phyloP scores from a whole-genome alignment of 2,329 filamentous ascomycete species.

The Stagonosporopsis chrysanthemi region DNA sequence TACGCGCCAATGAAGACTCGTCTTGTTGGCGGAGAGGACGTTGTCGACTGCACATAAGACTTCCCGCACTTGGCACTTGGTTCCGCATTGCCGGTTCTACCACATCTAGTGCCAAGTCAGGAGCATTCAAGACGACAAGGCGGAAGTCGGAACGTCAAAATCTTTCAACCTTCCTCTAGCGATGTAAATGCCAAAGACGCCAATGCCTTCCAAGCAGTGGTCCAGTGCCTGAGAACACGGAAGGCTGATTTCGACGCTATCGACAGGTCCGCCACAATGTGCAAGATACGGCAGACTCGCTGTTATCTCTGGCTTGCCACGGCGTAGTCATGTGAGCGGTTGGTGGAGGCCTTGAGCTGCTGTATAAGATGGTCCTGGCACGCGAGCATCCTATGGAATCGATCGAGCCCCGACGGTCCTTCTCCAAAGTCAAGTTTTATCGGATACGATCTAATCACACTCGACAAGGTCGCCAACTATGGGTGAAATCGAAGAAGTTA shows the following conservation, averaged over 20 bases:
- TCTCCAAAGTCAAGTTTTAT: not conserved
- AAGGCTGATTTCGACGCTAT: constrained; percentile 10
- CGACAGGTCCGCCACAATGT: constrained; percentile 9
- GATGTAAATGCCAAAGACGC: constrained; percentile 29
- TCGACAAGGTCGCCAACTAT: constrained; percentile 11
- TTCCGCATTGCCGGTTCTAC: constrained; percentile 20
- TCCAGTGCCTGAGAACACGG: not conserved
- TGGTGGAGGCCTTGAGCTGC: constrained; percentile 10
- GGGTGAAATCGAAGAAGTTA: constrained; percentile 29
- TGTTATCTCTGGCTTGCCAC: constrained; percentile 34
- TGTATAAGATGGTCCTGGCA: constrained; percentile 28
- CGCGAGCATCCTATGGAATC: constrained; percentile 6
- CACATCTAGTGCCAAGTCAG: constrained; percentile 2
- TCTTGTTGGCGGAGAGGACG: not conserved
- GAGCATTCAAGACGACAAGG: constrained; percentile 22
- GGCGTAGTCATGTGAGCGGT: constrained; percentile 8
- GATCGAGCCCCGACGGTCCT: constrained; percentile 3
- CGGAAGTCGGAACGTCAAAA: constrained; percentile 31
- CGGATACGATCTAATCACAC: not conserved
- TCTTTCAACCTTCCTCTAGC: constrained; percentile 31
- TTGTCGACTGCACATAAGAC: constrained; percentile 3
- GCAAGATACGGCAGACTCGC: constrained; percentile 14
- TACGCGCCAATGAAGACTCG: constrained; percentile 11
- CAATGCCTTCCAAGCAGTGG: constrained; percentile 25
- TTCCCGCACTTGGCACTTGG: constrained; percentile 14